These are phyloP conservation scores for Irineochytrium annulatum DNA, from an alignment of 192 early-diverging fungal genomes.

Conservation along the genomic window DNA sequence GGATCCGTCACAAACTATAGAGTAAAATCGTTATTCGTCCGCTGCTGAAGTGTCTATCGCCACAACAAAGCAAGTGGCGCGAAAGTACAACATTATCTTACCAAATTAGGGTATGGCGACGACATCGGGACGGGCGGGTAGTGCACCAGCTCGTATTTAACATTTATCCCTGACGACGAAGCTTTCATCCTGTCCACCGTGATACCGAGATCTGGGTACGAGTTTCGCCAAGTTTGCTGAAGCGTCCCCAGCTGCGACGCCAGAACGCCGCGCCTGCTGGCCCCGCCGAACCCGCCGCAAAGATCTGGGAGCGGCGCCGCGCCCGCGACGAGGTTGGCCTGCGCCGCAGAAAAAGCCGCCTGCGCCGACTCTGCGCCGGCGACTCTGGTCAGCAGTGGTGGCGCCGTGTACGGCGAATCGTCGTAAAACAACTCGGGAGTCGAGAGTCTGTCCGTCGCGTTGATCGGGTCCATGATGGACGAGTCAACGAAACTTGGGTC, in stretches of 20 bases:
- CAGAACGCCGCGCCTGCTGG: neutral
- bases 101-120: no score
- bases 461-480: no score
- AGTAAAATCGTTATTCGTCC: no score
- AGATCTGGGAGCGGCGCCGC: neutral
- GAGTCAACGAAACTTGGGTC: no score
- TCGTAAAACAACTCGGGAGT: no score
- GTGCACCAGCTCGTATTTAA: slow-evolving; percentile 8
- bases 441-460: no score
- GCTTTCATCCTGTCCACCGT: slow-evolving; percentile 9
- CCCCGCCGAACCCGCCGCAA: neutral
- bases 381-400: no score
- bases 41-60: no score
- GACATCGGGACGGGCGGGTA: slow-evolving; percentile 3
- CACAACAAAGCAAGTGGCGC: no score
- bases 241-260: neutral
- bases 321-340: neutral
- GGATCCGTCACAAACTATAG: no score
- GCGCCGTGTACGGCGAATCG: no score
- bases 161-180: neutral
- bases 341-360: neutral
- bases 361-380: slow-evolving; percentile 1
- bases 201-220: slow-evolving; percentile 15
- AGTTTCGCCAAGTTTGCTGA: neutral
- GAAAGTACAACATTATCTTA: no score